Evolutionary conservation across 352 stramenopile species (phyloP).

Genomic region (Globisporangium irregulare): DNA sequence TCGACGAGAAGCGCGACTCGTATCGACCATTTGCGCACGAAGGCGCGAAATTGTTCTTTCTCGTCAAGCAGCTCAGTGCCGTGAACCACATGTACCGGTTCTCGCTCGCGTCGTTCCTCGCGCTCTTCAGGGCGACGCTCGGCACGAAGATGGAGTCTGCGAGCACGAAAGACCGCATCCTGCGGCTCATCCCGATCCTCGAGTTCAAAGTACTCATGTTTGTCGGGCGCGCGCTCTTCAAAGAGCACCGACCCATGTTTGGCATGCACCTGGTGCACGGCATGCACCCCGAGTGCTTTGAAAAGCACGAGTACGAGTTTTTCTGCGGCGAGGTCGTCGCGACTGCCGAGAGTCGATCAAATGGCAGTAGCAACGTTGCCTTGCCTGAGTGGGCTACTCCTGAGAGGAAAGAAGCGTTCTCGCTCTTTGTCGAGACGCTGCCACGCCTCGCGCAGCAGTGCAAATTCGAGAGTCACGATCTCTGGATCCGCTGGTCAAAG

Average conservation of each 20-base stretch:
- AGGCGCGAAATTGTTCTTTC: slow-evolving; percentile 92
- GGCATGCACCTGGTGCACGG: slow-evolving; percentile 92
- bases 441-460: slow-evolving; percentile 64
- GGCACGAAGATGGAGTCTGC: slow-evolving; percentile 77
- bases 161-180: slow-evolving; percentile 78
- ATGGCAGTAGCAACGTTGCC: not conserved
- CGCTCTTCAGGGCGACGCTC: slow-evolving; percentile 84
- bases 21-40: slow-evolving; percentile 89
- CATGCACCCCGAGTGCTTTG: slow-evolving; percentile 91
- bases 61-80: slow-evolving; percentile 86
- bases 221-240: slow-evolving; percentile 91
- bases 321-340: slow-evolving; percentile 87
- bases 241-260: slow-evolving; percentile 93
- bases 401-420: slow-evolving; percentile 87
- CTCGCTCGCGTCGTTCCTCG: slow-evolving; percentile 88
- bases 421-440: slow-evolving; percentile 68
- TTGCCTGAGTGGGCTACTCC: slow-evolving; percentile 77
- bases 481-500: slow-evolving; percentile 91
- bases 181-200: slow-evolving; percentile 80
- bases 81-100: slow-evolving; percentile 97
- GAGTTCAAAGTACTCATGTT: slow-evolving; percentile 91
- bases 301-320: slow-evolving; percentile 91
- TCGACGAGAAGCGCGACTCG: slow-evolving; percentile 91
- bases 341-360: slow-evolving; percentile 23
- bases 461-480: slow-evolving; percentile 78